Percentiles rank a stretch among this genome's conserved stretches.
Evolutionary conservation across 2,329 filamentous ascomycete genomes (phyloP).

Genomic region (Fusarium multiceps): DNA sequence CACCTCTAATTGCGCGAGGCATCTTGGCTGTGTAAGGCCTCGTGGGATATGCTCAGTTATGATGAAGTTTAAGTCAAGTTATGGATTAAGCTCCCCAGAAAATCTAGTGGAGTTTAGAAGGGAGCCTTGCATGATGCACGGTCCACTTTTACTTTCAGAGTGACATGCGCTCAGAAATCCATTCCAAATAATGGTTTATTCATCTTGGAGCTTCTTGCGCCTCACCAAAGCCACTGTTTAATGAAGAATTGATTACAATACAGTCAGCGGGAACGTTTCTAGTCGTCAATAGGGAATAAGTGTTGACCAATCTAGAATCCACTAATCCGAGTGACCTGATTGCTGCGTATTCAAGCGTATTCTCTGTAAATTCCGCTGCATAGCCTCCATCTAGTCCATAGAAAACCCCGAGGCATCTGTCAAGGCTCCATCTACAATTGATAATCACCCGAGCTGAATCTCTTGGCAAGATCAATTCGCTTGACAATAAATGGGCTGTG

Average conservation of each 20-base stretch:
- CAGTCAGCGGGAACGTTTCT: conserved; percentile 2
- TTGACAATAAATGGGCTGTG: not conserved
- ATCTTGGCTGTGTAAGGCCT: conserved; percentile 51
- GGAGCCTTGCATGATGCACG: conserved; percentile 22
- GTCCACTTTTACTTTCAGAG: not conserved
- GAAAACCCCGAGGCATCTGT: not conserved
- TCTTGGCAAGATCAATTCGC: not conserved
- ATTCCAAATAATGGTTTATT: conserved; percentile 26
- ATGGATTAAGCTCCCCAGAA: conserved; percentile 14
- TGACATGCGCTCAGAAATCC: conserved; percentile 6
- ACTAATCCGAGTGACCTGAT: not conserved
- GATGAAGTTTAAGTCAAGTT: conserved; percentile 10
- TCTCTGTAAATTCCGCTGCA: conserved; percentile 3
- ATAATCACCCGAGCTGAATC: not conserved
- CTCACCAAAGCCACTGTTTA: conserved; percentile 24
- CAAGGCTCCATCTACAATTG: not conserved
- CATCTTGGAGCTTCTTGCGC: conserved; percentile 20
- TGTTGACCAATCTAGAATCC: not conserved
- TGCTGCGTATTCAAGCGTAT: not conserved
- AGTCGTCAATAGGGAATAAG: not conserved
- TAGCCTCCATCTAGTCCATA: not conserved
- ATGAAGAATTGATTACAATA: not conserved
- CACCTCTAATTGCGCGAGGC: conserved; percentile 69
- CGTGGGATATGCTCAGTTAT: not conserved
- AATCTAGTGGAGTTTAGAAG: conserved; percentile 9